These are phyloP conservation scores for Fusarium mangiferae DNA, from an alignment of 2,329 filamentous ascomycete species.

Conservation along the genomic window DNA sequence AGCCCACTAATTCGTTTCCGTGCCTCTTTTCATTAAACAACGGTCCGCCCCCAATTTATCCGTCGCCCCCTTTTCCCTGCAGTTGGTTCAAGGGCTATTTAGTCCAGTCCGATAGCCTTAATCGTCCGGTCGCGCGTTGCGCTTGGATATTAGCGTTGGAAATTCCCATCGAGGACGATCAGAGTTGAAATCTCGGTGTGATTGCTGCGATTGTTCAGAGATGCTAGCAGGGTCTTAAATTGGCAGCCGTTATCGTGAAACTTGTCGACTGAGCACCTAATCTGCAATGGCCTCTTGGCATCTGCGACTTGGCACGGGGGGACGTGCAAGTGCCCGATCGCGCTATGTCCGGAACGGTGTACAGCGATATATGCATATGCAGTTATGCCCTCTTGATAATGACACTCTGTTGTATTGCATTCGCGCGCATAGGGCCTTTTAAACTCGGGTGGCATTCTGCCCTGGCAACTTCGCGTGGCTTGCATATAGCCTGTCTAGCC, in stretches of 20 bases:
- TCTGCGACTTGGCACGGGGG: conserved; percentile 19
- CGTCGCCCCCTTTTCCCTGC: conserved; percentile 18
- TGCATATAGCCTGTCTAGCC: not conserved
- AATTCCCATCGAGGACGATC: not conserved
- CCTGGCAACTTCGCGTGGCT: conserved; percentile 19
- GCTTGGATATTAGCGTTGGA: not conserved
- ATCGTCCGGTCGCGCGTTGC: not conserved
- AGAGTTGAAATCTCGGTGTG: conserved; percentile 20
- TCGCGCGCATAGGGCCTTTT: not conserved
- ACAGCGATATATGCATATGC: conserved; percentile 2
- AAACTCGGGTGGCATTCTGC: conserved; percentile 12
- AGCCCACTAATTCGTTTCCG: conserved; percentile 9
- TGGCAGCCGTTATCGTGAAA: conserved; percentile 31
- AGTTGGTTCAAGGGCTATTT: not conserved
- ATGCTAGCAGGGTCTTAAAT: conserved; percentile 7
- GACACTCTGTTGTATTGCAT: conserved; percentile 2
- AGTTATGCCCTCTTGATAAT: not conserved
- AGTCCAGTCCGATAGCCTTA: not conserved
- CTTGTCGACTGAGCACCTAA: conserved; percentile 15
- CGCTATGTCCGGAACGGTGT: not conserved
- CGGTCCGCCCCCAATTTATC: conserved; percentile 23
- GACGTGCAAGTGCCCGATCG: conserved; percentile 9
- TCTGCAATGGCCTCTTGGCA: conserved; percentile 16
- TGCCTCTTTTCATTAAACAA: conserved; percentile 30
- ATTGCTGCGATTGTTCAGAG: not conserved